Percentiles rank a stretch among this genome's conserved stretches.
phyloP scores from a whole-genome alignment of 2,329 filamentous ascomycete species.

The Hymenoscyphus repandus region DNA sequence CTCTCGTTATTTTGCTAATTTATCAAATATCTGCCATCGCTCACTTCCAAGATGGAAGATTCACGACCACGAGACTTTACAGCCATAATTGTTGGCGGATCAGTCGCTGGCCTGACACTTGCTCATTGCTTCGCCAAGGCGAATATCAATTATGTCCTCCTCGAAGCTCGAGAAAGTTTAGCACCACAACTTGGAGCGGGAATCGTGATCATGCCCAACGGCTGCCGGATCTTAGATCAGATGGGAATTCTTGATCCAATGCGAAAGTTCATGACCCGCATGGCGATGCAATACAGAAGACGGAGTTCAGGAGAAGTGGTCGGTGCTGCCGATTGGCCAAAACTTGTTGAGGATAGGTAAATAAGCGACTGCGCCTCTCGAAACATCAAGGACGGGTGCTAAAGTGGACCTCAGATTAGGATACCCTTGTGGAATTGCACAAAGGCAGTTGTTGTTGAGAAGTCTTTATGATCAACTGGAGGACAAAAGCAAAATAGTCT shows the following conservation, averaged over 20 bases:
- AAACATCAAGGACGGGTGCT: constrained; percentile 1
- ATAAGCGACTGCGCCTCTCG: background rate
- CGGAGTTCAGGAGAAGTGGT: constrained; percentile 12
- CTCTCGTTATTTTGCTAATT: background rate
- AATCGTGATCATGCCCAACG: constrained; percentile 34
- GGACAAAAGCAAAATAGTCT: constrained; percentile 16
- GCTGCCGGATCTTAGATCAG: constrained; percentile 45
- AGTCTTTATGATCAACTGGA: constrained; percentile 19
- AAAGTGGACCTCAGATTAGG: constrained; percentile 12
- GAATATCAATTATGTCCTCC: constrained; percentile 21
- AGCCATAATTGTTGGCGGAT: constrained; percentile 22
- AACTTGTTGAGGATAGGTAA: constrained; percentile 15
- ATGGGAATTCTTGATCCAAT: constrained; percentile 34
- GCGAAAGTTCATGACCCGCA: constrained; percentile 9
- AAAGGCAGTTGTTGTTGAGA: constrained; percentile 16
- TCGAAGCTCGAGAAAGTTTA: constrained; percentile 19
- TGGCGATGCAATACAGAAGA: constrained; percentile 8
- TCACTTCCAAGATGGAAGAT: background rate
- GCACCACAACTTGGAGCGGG: constrained; percentile 20
- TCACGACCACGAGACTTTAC: constrained; percentile 11
- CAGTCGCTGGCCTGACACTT: constrained; percentile 19
- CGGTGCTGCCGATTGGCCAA: constrained; percentile 10
- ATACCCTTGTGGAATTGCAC: constrained; percentile 16
- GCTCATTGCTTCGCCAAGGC: constrained; percentile 20
- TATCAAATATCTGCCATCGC: background rate